phyloP scores from a whole-genome alignment of 1,284 basidiomycete genomes.

The Sporisorium exsertum region DNA sequence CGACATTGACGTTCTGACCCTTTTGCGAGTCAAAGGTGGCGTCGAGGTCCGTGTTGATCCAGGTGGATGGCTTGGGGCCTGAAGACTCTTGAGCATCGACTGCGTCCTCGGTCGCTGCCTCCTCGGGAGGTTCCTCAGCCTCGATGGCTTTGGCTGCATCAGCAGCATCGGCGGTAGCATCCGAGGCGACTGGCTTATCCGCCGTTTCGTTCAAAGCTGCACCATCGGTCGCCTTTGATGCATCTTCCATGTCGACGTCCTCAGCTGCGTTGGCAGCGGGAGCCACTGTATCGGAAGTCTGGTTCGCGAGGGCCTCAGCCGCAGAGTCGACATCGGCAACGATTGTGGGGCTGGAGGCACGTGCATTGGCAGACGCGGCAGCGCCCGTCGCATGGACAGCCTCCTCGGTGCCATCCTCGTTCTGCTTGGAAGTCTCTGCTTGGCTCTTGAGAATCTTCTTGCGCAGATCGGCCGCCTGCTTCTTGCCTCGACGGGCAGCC shows the following conservation, averaged over 20 bases:
- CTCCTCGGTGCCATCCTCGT: constrained; percentile 40
- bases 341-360: constrained; percentile 45
- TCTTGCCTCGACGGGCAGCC: constrained; percentile 33
- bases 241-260: constrained; percentile 58
- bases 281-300: constrained; percentile 45
- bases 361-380: constrained; percentile 39
- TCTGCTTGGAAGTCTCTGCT: constrained; percentile 55
- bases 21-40: constrained; percentile 56
- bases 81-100: constrained; percentile 28
- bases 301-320: constrained; percentile 47
- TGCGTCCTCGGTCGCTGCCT: constrained; percentile 12
- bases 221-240: constrained; percentile 14
- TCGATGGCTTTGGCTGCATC: constrained; percentile 14
- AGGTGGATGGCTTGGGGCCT: constrained; percentile 69
- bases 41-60: constrained; percentile 71
- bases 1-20: constrained; percentile 39
- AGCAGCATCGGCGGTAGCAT: constrained; percentile 1
- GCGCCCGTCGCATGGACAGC: constrained; percentile 33
- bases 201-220: not conserved
- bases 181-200: constrained; percentile 2
- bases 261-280: constrained; percentile 29
- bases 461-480: constrained; percentile 52
- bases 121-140: constrained; percentile 18
- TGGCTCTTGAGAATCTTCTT: constrained; percentile 55
- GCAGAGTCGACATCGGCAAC: constrained; percentile 47